These are phyloP conservation scores for Spathaspora sp. DNA, from an alignment of 1,139 yeast species.

Conservation along the genomic window DNA sequence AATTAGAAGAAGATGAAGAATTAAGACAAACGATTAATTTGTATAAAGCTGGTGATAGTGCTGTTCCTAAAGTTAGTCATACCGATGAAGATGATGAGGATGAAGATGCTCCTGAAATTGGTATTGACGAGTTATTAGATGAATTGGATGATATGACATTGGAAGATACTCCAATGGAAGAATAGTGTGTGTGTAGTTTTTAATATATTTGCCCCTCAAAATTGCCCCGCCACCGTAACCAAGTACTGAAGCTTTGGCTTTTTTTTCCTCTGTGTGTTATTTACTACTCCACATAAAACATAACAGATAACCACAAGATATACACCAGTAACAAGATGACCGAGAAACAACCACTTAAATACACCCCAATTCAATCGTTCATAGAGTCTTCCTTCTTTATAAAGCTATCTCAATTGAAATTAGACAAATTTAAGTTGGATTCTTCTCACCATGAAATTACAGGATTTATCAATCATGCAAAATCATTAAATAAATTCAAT, in stretches of 20 bases:
- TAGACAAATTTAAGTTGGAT: slow-evolving; percentile 65
- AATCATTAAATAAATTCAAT: slow-evolving; percentile 37
- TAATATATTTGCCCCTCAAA: background rate
- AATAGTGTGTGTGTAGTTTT: slow-evolving; percentile 3
- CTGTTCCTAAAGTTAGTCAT: slow-evolving; percentile 23
- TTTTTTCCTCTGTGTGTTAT: background rate
- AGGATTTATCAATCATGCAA: slow-evolving; percentile 34
- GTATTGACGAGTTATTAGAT: slow-evolving; percentile 81
- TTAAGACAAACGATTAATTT: slow-evolving; percentile 87
- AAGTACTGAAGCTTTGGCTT: background rate
- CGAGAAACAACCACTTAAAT: slow-evolving; percentile 26
- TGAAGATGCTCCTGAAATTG: slow-evolving; percentile 75
- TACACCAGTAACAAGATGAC: background rate
- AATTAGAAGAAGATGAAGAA: slow-evolving; percentile 95
- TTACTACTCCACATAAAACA: background rate
- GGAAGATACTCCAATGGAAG: slow-evolving; percentile 45
- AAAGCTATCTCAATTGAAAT: slow-evolving; percentile 62
- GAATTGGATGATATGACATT: slow-evolving; percentile 91
- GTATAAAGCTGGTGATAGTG: slow-evolving; percentile 62
- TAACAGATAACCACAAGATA: background rate
- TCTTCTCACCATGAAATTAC: slow-evolving; percentile 42
- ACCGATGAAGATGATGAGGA: slow-evolving; percentile 46
- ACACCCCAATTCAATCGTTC: slow-evolving; percentile 64
- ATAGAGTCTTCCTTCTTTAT: slow-evolving; percentile 87
- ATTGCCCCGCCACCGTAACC: background rate